Percentiles rank a stretch among this genome's conserved stretches.
phyloP scores from a whole-genome alignment of 371 early-diverging fungal genomes.

The Lichtheimia ornata region DNA sequence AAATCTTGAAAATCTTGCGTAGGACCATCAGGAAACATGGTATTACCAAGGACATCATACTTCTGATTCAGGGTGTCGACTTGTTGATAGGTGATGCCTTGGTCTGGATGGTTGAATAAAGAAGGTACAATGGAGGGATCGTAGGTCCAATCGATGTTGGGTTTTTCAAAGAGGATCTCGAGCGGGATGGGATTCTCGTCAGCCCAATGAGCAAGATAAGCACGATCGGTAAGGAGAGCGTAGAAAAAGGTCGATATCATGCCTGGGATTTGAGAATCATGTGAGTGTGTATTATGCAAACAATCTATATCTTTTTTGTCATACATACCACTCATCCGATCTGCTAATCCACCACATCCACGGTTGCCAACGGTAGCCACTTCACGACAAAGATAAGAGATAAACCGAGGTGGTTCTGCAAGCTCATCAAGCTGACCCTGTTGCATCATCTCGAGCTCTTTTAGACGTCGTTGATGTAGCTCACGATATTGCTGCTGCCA shows the following conservation, averaged over 20 bases:
- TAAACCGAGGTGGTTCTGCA: conserved; percentile 24
- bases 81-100: conserved; percentile 15
- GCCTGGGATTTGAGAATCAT: conserved; percentile 10
- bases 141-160: conserved; percentile 34
- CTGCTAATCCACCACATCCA: conserved; percentile 38
- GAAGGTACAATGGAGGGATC: conserved; percentile 19
- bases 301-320: too few species aligned
- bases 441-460: conserved; percentile 24
- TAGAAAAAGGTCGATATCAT: conserved; percentile 47
- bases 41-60: conserved; percentile 18
- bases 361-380: conserved; percentile 13
- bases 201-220: conserved; percentile 38
- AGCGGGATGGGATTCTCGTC: conserved; percentile 35
- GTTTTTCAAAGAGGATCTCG: conserved; percentile 35
- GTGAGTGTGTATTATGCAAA: neutral
- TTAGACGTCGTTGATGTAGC: conserved; percentile 22
- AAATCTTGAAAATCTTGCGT: conserved; percentile 27
- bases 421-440: conserved; percentile 13
- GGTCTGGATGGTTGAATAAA: conserved; percentile 18
- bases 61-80: conserved; percentile 35
- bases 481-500: conserved; percentile 38
- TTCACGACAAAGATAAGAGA: conserved; percentile 39
- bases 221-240: conserved; percentile 31
- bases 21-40: conserved; percentile 33
- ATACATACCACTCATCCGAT: conserved; percentile 37